These are phyloP conservation scores for Rutstroemia sp. DNA, from an alignment of 2,329 filamentous ascomycete species.

Conservation along the genomic window DNA sequence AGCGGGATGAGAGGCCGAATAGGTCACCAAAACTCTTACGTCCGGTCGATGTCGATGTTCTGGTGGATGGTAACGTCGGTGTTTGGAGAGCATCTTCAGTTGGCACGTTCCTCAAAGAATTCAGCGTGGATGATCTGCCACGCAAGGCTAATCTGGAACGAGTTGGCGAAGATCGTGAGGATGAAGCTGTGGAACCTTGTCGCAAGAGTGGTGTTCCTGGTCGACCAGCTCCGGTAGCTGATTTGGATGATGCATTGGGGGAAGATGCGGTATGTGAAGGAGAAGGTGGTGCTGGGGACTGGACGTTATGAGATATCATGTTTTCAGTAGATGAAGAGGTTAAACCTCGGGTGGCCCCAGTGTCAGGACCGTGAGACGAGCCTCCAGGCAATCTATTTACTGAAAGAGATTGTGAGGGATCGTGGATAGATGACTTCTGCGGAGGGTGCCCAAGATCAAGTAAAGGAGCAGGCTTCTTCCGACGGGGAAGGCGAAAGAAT, in stretches of 20 bases:
- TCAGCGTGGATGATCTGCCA: slow-evolving; percentile 83
- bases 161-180: slow-evolving; percentile 58
- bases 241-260: slow-evolving; percentile 19
- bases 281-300: slow-evolving; percentile 26
- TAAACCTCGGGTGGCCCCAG: slow-evolving; percentile 35
- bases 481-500: slow-evolving; percentile 74
- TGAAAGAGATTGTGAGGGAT: slow-evolving; percentile 28
- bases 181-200: slow-evolving; percentile 55
- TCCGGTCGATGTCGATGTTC: slow-evolving; percentile 82
- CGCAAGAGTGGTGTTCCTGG: slow-evolving; percentile 41
- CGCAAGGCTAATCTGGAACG: slow-evolving; percentile 53
- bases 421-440: slow-evolving; percentile 52
- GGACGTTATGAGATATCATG: slow-evolving; percentile 14
- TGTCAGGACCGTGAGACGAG: slow-evolving; percentile 30
- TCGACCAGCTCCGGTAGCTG: slow-evolving; percentile 29
- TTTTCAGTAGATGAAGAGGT: slow-evolving; percentile 23
- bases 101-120: slow-evolving; percentile 67
- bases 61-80: slow-evolving; percentile 44
- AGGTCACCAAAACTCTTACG: slow-evolving; percentile 90
- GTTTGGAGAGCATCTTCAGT: slow-evolving; percentile 63
- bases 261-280: slow-evolving; percentile 4
- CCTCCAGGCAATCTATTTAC: slow-evolving; percentile 38
- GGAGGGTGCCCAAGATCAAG: slow-evolving; percentile 90
- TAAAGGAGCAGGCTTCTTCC: slow-evolving; percentile 66
- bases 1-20: slow-evolving; percentile 64